A percentile compares a stretch with the other conserved stretches of the same genome.
These are phyloP conservation scores for Claviceps monticola DNA, from an alignment of 2,329 filamentous ascomycete genomes.

Conservation along the genomic window DNA sequence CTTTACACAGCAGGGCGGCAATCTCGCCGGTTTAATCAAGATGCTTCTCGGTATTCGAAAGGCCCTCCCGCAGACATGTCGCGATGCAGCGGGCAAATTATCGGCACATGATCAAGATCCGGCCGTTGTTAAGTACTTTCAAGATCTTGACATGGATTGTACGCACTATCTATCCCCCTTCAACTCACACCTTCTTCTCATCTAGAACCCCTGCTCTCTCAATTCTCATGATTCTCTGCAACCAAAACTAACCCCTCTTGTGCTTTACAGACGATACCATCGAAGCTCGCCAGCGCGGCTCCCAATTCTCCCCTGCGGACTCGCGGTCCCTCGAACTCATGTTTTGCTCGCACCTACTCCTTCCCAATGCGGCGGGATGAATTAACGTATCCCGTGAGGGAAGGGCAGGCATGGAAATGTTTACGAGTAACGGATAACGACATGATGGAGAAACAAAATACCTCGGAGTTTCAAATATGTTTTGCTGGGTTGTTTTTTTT, in stretches of 20 bases:
- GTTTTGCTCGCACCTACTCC: constrained; percentile 34
- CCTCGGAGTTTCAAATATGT: constrained; percentile 6
- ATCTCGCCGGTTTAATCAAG: constrained; percentile 42
- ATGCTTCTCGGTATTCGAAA: constrained; percentile 49
- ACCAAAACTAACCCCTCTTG: too few species aligned
- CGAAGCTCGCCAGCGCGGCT: constrained; percentile 32
- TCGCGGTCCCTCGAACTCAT: constrained; percentile 37
- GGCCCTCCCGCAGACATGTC: constrained; percentile 39
- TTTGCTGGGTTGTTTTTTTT: background rate
- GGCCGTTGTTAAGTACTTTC: constrained; percentile 36
- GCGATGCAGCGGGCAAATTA: constrained; percentile 34
- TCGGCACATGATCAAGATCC: constrained; percentile 32
- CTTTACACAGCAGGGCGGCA: constrained; percentile 45
- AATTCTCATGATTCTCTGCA: background rate
- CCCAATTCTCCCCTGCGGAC: constrained; percentile 35
- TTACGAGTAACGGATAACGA: constrained; percentile 17
- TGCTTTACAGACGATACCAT: constrained; percentile 18
- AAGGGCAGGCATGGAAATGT: background rate
- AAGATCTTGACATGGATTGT: constrained; percentile 43
- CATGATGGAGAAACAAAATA: constrained; percentile 12
- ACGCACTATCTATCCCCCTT: constrained; percentile 17
- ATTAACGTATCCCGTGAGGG: background rate
- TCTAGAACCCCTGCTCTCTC: background rate
- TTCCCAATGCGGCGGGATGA: constrained; percentile 18
- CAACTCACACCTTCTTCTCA: too few species aligned